Conservation (phyloP, 306 rosid genomes). For the Dalbergia oliveri region DNA sequence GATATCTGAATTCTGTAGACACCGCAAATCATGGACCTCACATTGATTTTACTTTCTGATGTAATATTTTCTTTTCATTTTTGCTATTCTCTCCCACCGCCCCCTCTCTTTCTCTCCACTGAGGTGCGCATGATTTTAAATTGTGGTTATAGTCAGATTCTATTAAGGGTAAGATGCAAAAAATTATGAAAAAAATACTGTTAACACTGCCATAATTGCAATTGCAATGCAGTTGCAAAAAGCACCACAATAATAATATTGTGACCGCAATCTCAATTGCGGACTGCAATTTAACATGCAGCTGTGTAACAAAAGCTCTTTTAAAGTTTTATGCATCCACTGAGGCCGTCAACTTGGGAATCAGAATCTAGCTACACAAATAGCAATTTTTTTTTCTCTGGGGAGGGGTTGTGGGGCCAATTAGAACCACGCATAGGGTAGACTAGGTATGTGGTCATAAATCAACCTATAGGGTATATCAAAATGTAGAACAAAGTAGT, state of each 20-base stretch:
- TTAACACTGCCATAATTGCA: too few relatives aligned
- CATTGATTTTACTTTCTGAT: neutral
- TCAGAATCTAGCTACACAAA: slow-evolving; percentile 24
- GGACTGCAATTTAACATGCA: too few relatives aligned
- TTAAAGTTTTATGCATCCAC: slow-evolving; percentile 17
- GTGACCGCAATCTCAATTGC: too few relatives aligned
- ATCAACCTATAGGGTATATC: slow-evolving; percentile 31
- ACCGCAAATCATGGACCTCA: neutral
- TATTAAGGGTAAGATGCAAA: too few relatives aligned
- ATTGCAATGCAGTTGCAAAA: too few relatives aligned
- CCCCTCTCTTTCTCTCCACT: too few relatives aligned
- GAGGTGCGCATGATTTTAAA: too few relatives aligned
- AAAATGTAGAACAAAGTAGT: slow-evolving; percentile 55
- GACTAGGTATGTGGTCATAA: slow-evolving; percentile 49
- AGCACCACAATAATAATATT: too few relatives aligned
- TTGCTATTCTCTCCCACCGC: neutral
- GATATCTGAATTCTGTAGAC: neutral
- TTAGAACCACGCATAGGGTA: slow-evolving; percentile 19
- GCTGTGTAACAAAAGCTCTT: neutral
- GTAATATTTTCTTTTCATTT: neutral
- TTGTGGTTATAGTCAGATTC: too few relatives aligned
- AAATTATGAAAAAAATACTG: too few relatives aligned
- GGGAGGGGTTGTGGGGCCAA: slow-evolving; percentile 1
- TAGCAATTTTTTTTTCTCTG: neutral
- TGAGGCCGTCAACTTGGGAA: slow-evolving; percentile 31